phyloP scores from a whole-genome alignment of 2,329 filamentous ascomycete species.

The Rhynchosporium graminicola region DNA sequence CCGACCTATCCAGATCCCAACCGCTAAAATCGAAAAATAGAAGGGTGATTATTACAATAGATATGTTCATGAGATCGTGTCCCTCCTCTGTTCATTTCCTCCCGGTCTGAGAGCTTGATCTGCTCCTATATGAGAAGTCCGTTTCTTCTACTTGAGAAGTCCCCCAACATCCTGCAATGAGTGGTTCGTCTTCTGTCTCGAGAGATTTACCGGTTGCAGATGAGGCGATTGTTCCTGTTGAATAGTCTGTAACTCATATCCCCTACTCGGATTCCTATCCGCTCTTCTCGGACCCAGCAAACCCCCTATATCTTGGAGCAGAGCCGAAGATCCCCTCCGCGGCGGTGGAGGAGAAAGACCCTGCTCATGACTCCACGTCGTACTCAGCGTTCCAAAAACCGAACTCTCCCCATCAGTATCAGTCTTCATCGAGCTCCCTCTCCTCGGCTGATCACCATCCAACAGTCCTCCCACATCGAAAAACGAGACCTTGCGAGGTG shows the following conservation, averaged over 20 bases:
- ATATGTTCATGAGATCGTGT: constrained; percentile 5
- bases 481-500: constrained; percentile 69
- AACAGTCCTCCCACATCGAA: constrained; percentile 83
- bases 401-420: constrained; percentile 38
- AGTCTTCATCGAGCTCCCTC: constrained; percentile 30
- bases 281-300: constrained; percentile 48
- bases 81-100: not conserved
- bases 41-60: constrained; percentile 6
- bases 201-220: constrained; percentile 25
- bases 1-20: not conserved
- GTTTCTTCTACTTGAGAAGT: constrained; percentile 36
- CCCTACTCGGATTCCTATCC: constrained; percentile 21
- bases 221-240: constrained; percentile 27
- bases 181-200: constrained; percentile 36
- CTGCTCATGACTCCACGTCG: constrained; percentile 29
- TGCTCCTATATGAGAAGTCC: too few species aligned
- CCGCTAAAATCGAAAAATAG: constrained; percentile 4
- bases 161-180: constrained; percentile 48
- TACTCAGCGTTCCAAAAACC: constrained; percentile 25
- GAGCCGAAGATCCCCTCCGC: constrained; percentile 55
- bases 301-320: constrained; percentile 61
- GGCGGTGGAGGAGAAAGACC: constrained; percentile 47
- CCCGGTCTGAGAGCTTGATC: too few species aligned
- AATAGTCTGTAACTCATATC: constrained; percentile 38
- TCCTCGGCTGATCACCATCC: constrained; percentile 48